Base-by-base conservation (phyloP, 2,329 filamentous ascomycete species). In the Myriosclerotinia duriaeana region DNA sequence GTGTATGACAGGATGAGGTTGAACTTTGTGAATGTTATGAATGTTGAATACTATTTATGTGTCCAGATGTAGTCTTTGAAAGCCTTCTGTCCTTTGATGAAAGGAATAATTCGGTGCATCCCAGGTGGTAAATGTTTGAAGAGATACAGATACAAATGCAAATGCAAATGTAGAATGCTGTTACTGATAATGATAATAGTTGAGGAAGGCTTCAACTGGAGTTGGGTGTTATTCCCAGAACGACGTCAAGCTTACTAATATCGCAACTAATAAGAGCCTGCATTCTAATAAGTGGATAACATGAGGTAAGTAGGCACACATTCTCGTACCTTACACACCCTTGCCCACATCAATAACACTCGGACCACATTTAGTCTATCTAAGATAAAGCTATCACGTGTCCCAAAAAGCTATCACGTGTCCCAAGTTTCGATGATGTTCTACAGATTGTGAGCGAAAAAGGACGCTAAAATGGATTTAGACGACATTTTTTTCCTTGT, bases 391-490 rank as follows among this genome's bases (percentile, higher is more conserved):
- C n/a, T 0, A 8, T 42, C 63, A 50, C 64, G 53, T 65, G 34
- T 5, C 2, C 17, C 2, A 17, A 12, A n/a, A 8, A 0, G 0
- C n/a, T 0, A 8, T 42, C 63, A 50, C 64, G 53, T 65, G 34
- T 5, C 2, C 17, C 2, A 17, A 12, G 64, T 44, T 66, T 66
- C 64, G 64, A 66, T 66, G 46, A 48, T 61, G 58, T 66, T 66
- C 64, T 55, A 62, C 52, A 40, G 44, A 38, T 54, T 26, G 30
- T 34, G 30, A 54, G 26, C 42, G 48, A 48, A 26, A 61, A 61
- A 64, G 8, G 48, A 66, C 55, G 64, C 64, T 66, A 66, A 61
- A 61, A 44, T 22, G 15, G 54, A 53, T 46, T 42, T 66, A 34
- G 30, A 34, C 30, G 4, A 34, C 30, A 34, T 66, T 66, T 65